Evolutionary conservation across 1,139 yeast species (phyloP).

Genomic region (Protomyces macrosporus): DNA sequence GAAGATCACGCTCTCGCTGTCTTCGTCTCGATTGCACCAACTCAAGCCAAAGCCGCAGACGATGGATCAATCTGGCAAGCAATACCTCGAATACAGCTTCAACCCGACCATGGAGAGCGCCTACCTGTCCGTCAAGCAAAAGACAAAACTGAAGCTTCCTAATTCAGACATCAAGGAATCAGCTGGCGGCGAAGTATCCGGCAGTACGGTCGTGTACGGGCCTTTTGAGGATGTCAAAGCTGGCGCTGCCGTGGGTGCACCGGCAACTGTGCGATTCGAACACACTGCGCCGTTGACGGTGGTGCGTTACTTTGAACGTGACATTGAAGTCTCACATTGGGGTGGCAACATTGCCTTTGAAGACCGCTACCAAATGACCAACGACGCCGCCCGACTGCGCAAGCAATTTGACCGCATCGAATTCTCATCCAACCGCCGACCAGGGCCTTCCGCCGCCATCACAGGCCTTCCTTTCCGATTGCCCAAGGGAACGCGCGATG

Average conservation of each 20-base stretch:
- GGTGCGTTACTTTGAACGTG: constrained; percentile 60
- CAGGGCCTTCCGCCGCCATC: constrained; percentile 40
- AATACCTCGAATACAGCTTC: constrained; percentile 53
- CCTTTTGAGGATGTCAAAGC: constrained; percentile 51
- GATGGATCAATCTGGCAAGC: constrained; percentile 58
- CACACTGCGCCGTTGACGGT: constrained; percentile 63
- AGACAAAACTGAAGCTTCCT: constrained; percentile 39
- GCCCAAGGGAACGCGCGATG: constrained; percentile 51
- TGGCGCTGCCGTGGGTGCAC: constrained; percentile 43
- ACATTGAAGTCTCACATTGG: constrained; percentile 81
- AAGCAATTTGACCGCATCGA: constrained; percentile 44
- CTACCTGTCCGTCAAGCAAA: constrained; percentile 54
- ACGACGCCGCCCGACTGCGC: constrained; percentile 64
- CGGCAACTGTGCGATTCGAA: constrained; percentile 55
- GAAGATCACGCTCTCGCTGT: constrained; percentile 44
- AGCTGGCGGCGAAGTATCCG: constrained; percentile 41
- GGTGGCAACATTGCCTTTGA: constrained; percentile 60
- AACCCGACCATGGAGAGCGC: constrained; percentile 58
- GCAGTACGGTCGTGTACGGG: constrained; percentile 51
- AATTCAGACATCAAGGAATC: constrained; percentile 30
- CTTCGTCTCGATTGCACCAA: constrained; percentile 49
- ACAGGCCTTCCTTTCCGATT: constrained; percentile 49
- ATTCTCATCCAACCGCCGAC: constrained; percentile 33
- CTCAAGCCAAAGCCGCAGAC: constrained; percentile 60
- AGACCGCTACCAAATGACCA: constrained; percentile 77